Evolutionary conservation across 2,329 filamentous ascomycete genomes (phyloP), one percentile per base, ranked within the genome.

Genomic region (Madurella fahalii): DNA sequence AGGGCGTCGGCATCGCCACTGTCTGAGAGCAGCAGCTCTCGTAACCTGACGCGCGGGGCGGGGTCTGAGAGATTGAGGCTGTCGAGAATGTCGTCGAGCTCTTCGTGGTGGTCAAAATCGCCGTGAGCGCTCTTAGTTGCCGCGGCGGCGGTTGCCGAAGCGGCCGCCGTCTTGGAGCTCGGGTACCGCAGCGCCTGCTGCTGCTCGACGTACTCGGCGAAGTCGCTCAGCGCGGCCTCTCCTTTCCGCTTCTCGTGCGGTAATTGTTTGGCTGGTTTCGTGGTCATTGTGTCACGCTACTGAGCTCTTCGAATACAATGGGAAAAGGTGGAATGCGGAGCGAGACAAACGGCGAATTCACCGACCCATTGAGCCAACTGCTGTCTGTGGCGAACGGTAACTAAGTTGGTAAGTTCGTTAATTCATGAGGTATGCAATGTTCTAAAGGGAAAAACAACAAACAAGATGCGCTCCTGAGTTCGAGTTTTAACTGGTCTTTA

Each of bases 191-290:
- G 73, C 13, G 85, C 85, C 71, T 97, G 94, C 70, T 97, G 92
- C 69, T 91, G 88, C 71, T 97, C 91, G 61, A 96, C 94, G 67
- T 96, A 97, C 67, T 99, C 94, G 71, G 92, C 91, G 69, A 99
- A 99, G 65, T 97, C 94, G 75, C 89, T 94, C 53, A 99, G 80
- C 12, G 93, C 92, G 58, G 89, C 84, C 75, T 96, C 92, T 63
- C 91, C 91, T 74, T 89, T 90, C 63, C 90, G 86, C 71, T 88
- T 83, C 72, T 96, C 92, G 66, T 90, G 85, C 40, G 83, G 80
- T 55, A 85, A 81, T 67, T 85, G 80, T 70, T 86, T 89, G 55
- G 72, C 69, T 63, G 73, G 64, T 73, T 78, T 82, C 53, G 67
- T 73, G 42, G 81, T 72, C 82, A 85, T 86, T 58, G 31, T 16